Percentiles rank a stretch among this genome's conserved stretches.
Conservation (phyloP, 1,284 basidiomycete genomes). For the Heliocybe sulcata region DNA sequence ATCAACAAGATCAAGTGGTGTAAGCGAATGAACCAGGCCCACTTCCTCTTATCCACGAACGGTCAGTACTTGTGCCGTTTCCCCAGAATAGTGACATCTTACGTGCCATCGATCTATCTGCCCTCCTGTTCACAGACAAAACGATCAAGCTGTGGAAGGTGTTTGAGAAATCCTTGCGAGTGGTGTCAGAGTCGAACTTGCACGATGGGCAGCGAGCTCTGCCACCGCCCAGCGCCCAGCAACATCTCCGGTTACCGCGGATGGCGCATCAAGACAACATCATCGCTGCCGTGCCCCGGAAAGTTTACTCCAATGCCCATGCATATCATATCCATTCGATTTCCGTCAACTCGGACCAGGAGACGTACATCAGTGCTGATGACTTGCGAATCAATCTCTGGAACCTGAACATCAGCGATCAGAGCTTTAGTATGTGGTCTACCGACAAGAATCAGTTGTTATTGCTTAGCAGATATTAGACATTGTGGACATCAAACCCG, state of each 20-base stretch:
- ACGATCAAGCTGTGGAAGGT: slow-evolving; percentile 99
- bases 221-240: slow-evolving; percentile 47
- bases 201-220: slow-evolving; percentile 69
- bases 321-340: slow-evolving; percentile 99
- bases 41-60: slow-evolving; percentile 96
- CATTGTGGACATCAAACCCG: slow-evolving; percentile 99
- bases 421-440: slow-evolving; percentile 88
- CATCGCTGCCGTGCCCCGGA: slow-evolving; percentile 96
- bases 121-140: slow-evolving; percentile 65
- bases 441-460: background rate
- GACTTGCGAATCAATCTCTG: slow-evolving; percentile 96
- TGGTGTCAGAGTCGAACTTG: slow-evolving; percentile 96
- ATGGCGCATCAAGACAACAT: slow-evolving; percentile 96
- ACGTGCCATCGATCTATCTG: background rate
- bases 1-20: slow-evolving; percentile 99
- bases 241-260: slow-evolving; percentile 74
- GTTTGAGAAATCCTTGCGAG: slow-evolving; percentile 95
- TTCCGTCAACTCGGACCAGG: slow-evolving; percentile 98
- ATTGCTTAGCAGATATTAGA: slow-evolving; percentile 43
- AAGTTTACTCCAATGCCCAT: slow-evolving; percentile 98
- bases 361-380: slow-evolving; percentile 98
- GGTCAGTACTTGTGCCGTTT: slow-evolving; percentile 40
- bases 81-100: background rate
- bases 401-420: slow-evolving; percentile 98
- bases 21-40: slow-evolving; percentile 94